Conservation (phyloP, 805 yeast genomes). For the Suhomyces faveliae region DNA sequence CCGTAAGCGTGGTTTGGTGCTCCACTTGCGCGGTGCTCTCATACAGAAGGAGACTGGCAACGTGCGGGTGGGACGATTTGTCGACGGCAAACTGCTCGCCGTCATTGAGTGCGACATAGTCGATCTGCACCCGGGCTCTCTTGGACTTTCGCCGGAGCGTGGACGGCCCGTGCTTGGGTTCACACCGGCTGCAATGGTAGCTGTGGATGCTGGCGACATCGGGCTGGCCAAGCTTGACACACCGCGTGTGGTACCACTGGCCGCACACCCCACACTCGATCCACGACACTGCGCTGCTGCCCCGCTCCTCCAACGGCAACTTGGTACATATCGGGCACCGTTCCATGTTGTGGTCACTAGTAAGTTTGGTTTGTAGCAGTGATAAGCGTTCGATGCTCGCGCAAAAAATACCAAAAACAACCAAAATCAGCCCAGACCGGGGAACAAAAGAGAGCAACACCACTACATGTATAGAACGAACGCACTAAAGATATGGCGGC, state of each 20-base stretch:
- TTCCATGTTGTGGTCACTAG: neutral
- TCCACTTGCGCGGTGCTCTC: conserved; percentile 9
- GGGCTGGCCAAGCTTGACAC: conserved; percentile 39
- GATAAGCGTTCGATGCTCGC: too few species aligned
- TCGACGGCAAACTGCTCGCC: conserved; percentile 58
- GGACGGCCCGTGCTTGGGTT: conserved; percentile 47
- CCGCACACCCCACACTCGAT: conserved; percentile 55
- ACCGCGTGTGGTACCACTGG: conserved; percentile 54
- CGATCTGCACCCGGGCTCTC: conserved; percentile 57
- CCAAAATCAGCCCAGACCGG: too few species aligned
- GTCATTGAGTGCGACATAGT: conserved; percentile 75
- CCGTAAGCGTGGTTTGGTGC: conserved; percentile 18
- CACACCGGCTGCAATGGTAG: conserved; percentile 59
- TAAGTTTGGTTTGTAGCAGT: too few species aligned
- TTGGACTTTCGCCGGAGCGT: conserved; percentile 50
- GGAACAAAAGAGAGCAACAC: too few species aligned
- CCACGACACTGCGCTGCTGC: conserved; percentile 37
- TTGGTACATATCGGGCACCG: conserved; percentile 23
- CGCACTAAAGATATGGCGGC: neutral
- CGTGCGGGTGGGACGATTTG: conserved; percentile 53
- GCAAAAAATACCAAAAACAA: too few species aligned
- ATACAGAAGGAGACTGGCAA: conserved; percentile 31
- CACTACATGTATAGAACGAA: too few species aligned
- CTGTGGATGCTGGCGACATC: conserved; percentile 40
- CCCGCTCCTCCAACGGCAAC: conserved; percentile 13